Evolutionary conservation across 2,329 filamentous ascomycete genomes (phyloP).

Genomic region (Trichoderma brevicompactum): DNA sequence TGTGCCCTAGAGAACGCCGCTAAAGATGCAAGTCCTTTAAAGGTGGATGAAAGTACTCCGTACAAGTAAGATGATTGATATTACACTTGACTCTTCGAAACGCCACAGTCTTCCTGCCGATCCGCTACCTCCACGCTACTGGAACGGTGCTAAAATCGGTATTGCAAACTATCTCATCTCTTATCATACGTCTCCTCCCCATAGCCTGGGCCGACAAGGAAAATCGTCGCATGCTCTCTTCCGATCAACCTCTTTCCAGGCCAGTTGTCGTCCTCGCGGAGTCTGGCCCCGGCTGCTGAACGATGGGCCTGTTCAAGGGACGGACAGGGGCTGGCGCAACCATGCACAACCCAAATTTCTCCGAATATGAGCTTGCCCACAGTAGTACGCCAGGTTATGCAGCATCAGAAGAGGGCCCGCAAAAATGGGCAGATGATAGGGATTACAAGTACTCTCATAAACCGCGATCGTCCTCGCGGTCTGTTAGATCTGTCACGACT

Average conservation of each 20-base stretch:
- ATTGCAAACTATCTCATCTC: neutral
- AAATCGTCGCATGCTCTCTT: constrained; percentile 27
- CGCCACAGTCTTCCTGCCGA: constrained; percentile 21
- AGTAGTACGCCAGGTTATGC: constrained; percentile 17
- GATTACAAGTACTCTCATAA: constrained; percentile 13
- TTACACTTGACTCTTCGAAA: neutral
- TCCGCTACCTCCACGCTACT: constrained; percentile 21
- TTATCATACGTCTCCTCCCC: constrained; percentile 22
- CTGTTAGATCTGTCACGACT: constrained; percentile 4
- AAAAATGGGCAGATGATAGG: constrained; percentile 22
- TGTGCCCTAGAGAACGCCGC: constrained; percentile 19
- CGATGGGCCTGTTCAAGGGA: constrained; percentile 22
- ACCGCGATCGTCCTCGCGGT: neutral
- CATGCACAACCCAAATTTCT: constrained; percentile 23
- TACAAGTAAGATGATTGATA: constrained; percentile 1
- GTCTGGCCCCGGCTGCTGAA: constrained; percentile 4
- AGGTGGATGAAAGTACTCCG: neutral
- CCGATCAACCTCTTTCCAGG: constrained; percentile 4
- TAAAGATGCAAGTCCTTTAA: constrained; percentile 7
- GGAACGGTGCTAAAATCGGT: neutral
- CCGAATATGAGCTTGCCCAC: constrained; percentile 19
- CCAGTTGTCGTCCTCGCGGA: constrained; percentile 9
- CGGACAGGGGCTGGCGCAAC: constrained; percentile 19
- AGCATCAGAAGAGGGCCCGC: constrained; percentile 22
- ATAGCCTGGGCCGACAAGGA: constrained; percentile 13